These are phyloP conservation scores for Dendrobium nobile DNA, from an alignment of 106 monocot genomes.

Conservation along the genomic window DNA sequence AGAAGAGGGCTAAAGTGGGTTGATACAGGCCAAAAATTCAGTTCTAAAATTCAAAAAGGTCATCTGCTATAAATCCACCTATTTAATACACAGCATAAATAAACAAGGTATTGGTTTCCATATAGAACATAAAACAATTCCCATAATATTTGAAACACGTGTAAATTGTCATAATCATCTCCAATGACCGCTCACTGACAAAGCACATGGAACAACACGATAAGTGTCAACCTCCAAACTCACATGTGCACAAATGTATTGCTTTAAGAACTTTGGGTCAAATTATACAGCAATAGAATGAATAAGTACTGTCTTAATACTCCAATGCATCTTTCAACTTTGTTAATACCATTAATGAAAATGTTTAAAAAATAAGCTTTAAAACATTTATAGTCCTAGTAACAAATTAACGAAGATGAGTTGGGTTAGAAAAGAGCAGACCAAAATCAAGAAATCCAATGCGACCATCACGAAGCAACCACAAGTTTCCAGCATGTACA, in stretches of 20 bases:
- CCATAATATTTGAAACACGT: neutral
- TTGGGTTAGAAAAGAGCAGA: slow-evolving; percentile 10
- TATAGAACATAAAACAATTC: neutral
- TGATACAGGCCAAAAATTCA: neutral
- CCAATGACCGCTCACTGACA: neutral
- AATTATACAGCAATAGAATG: neutral
- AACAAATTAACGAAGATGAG: neutral
- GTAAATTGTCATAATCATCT: neutral
- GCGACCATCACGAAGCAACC: slow-evolving; percentile 91
- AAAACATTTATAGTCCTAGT: neutral
- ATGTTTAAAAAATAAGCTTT: neutral
- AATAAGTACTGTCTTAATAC: neutral
- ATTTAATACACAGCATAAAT: neutral
- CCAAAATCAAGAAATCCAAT: slow-evolving; percentile 99
- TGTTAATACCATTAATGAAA: neutral
- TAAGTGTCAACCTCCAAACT: no score
- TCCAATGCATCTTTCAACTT: neutral
- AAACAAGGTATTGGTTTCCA: neutral
- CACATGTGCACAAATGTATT: neutral
- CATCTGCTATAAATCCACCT: neutral
- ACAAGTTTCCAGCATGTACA: slow-evolving; percentile 97
- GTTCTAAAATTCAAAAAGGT: neutral
- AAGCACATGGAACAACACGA: neutral
- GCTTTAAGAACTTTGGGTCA: neutral
- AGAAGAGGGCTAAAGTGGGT: neutral